phyloP scores from a whole-genome alignment of 2,329 filamentous ascomycete genomes.

The Biscogniauxia marginata region DNA sequence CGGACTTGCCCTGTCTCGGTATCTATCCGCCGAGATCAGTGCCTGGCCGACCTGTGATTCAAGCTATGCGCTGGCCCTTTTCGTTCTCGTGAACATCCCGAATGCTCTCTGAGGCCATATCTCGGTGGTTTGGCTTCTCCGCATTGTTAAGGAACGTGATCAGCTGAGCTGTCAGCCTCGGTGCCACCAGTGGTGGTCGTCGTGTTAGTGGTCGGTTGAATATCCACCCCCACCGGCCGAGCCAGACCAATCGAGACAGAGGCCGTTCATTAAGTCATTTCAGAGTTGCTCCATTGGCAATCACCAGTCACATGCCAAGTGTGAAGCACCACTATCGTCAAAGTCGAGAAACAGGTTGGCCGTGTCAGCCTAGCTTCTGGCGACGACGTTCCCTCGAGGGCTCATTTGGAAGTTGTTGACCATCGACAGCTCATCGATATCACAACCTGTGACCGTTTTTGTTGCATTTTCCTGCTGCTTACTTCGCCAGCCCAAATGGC shows the following conservation, averaged over 20 bases:
- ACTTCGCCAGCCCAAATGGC: constrained; percentile 15
- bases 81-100: constrained; percentile 15
- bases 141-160: constrained; percentile 21
- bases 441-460: constrained; percentile 17
- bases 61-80: constrained; percentile 18
- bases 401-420: background rate
- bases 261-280: background rate
- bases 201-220: background rate
- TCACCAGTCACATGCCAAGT: background rate
- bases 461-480: constrained; percentile 17
- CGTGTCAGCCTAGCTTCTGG: background rate
- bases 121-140: constrained; percentile 14
- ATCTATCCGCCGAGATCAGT: background rate
- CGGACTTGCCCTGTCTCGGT: background rate
- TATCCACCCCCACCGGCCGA: constrained; percentile 14
- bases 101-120: constrained; percentile 1
- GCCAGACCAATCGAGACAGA: constrained; percentile 2
- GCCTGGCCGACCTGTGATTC: constrained; percentile 1
- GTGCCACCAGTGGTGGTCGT: constrained; percentile 1
- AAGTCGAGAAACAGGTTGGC: background rate
- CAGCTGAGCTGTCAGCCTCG: constrained; percentile 29
- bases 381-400: background rate
- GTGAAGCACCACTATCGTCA: background rate
- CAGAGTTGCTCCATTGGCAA: background rate
- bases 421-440: constrained; percentile 6